A percentile compares a stretch with the other conserved stretches of the same genome.
Conservation (phyloP, 2,329 filamentous ascomycete species). For the Alternaria brassicae region DNA sequence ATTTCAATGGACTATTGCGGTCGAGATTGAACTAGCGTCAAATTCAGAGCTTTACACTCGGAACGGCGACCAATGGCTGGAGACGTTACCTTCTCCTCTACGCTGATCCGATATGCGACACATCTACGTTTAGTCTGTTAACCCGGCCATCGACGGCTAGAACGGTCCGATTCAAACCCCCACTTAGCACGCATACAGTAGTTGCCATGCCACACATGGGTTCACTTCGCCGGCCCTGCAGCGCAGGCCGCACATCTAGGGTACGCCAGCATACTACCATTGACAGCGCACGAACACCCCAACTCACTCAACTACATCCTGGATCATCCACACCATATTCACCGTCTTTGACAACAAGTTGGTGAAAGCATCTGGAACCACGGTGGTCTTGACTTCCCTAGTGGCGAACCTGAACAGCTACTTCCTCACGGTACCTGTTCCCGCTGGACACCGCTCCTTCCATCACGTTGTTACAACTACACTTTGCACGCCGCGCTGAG, state of each 20-base stretch:
- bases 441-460: constrained; percentile 4
- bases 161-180: constrained; percentile 1
- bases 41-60: constrained; percentile 8
- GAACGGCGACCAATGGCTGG: constrained; percentile 3
- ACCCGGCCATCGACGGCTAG: constrained; percentile 1
- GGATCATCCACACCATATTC: background rate
- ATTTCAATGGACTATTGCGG: background rate
- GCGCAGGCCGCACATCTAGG: background rate
- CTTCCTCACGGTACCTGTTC: background rate
- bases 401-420: background rate
- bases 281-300: constrained; percentile 2
- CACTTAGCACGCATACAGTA: background rate
- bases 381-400: constrained; percentile 1
- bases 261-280: background rate
- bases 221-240: background rate
- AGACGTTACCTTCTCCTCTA: constrained; percentile 3
- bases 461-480: background rate
- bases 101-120: background rate
- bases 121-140: constrained; percentile 7
- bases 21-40: constrained; percentile 16
- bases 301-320: background rate
- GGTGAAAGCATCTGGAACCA: background rate
- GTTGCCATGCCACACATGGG: constrained; percentile 6
- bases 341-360: background rate
- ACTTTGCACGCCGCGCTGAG: background rate